Evolutionary conservation across 768 basidiomycete species (phyloP).

Genomic region (Agrocybe praecox): DNA sequence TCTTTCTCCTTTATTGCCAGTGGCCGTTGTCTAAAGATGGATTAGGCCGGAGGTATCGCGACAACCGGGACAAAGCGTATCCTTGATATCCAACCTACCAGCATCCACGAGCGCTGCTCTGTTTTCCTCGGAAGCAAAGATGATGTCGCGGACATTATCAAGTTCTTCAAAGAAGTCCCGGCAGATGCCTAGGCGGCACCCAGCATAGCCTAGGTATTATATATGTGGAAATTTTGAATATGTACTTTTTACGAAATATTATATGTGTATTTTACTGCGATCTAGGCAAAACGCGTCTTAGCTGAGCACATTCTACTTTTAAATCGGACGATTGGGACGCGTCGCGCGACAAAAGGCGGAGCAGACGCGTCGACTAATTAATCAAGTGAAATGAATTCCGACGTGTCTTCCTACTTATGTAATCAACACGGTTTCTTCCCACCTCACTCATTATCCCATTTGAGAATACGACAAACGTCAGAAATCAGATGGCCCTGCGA

Average conservation of each 20-base stretch:
- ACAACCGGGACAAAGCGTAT: conserved; percentile 95
- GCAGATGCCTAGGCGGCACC: conserved; percentile 17
- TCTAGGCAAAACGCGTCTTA: too few species aligned
- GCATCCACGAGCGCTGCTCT: conserved; percentile 90
- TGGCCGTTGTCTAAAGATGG: not conserved
- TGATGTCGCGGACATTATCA: conserved; percentile 88
- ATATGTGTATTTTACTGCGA: not conserved
- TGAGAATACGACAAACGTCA: conserved; percentile 4
- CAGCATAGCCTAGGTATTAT: not conserved
- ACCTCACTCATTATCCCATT: not conserved
- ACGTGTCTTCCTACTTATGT: not conserved
- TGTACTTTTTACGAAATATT: conserved; percentile 2
- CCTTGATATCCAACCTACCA: conserved; percentile 83
- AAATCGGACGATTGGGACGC: too few species aligned
- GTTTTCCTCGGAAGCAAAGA: conserved; percentile 94
- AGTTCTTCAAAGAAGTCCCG: conserved; percentile 68
- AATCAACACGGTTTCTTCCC: conserved; percentile 2
- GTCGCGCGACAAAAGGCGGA: not conserved
- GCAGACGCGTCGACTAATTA: conserved; percentile 2
- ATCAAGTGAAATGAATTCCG: not conserved
- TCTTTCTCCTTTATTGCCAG: not conserved
- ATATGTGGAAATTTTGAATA: conserved; percentile 2
- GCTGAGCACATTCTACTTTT: too few species aligned
- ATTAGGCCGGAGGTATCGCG: conserved; percentile 93
- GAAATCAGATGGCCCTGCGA: conserved; percentile 21